Evolutionary conservation across 176 grass and related monocot genomes (phyloP).

Genomic region (Canna indica): DNA sequence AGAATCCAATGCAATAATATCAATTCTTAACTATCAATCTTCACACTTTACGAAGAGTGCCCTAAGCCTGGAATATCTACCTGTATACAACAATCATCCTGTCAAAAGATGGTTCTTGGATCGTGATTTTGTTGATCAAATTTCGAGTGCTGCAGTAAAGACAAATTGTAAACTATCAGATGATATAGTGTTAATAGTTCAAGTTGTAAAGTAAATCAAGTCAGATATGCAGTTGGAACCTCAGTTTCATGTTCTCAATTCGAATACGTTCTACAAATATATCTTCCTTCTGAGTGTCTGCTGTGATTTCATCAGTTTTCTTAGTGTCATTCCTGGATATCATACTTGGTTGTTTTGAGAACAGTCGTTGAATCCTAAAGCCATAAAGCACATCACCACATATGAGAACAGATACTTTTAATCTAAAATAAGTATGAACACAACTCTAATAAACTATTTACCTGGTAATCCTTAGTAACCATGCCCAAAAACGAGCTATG

Average conservation of each 20-base stretch:
- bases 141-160: conserved; percentile 46
- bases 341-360: conserved; percentile 49
- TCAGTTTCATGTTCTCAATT: conserved; percentile 80
- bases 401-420: neutral
- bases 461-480: conserved; percentile 59
- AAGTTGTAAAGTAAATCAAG: neutral
- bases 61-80: conserved; percentile 17
- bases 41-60: neutral
- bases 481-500: conserved; percentile 60
- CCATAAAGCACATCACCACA: neutral
- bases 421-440: neutral
- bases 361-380: conserved; percentile 64
- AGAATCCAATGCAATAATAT: neutral
- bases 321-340: conserved; percentile 43
- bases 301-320: conserved; percentile 65
- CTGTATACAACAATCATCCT: conserved; percentile 97
- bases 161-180: neutral
- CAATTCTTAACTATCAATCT: neutral
- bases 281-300: conserved; percentile 42
- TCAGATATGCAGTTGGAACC: conserved; percentile 28
- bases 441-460: conserved; percentile 22
- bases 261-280: conserved; percentile 70
- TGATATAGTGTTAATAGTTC: conserved; percentile 1
- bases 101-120: conserved; percentile 98
- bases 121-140: conserved; percentile 56